Evolutionary conservation across 164 flowering plant genomes (phyloP).

Genomic region (Tetrastigma voinierianum): DNA sequence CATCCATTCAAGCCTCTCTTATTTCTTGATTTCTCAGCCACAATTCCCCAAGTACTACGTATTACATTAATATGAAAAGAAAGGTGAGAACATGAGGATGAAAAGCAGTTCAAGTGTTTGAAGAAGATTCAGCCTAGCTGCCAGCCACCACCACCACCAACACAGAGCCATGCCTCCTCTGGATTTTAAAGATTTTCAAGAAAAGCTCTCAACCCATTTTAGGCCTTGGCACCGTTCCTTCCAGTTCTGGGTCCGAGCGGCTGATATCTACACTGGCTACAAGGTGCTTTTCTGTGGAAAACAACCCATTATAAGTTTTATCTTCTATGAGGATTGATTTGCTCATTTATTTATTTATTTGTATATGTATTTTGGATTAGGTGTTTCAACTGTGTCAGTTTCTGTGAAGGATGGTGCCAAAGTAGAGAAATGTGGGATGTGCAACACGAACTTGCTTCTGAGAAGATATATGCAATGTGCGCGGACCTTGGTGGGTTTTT

Average conservation of each 20-base stretch:
- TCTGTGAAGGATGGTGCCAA: conserved; percentile 74
- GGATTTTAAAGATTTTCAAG: conserved; percentile 59
- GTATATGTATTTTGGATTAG: conserved; percentile 30
- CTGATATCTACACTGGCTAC: conserved; percentile 86
- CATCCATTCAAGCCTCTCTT: too few relatives aligned
- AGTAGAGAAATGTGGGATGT: conserved; percentile 87
- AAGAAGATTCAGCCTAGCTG: not conserved
- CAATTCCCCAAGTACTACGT: not conserved
- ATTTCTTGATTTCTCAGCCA: conserved; percentile 7
- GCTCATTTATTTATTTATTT: not conserved
- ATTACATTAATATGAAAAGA: too few relatives aligned
- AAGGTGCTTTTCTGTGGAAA: conserved; percentile 51
- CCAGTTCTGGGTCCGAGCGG: conserved; percentile 87
- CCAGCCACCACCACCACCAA: too few relatives aligned
- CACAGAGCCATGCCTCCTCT: conserved; percentile 17
- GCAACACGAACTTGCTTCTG: conserved; percentile 92
- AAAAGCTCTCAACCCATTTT: conserved; percentile 45
- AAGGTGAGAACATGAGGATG: too few relatives aligned
- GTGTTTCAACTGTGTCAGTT: conserved; percentile 71
- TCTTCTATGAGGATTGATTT: not conserved
- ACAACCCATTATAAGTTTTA: not conserved
- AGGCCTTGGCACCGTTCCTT: conserved; percentile 84
- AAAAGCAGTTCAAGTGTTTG: too few relatives aligned
- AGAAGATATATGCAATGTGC: conserved; percentile 85
- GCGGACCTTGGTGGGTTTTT: conserved; percentile 95